Base-by-base conservation (phyloP, 257 asterid genomes). In the Mitragyna speciosa region DNA sequence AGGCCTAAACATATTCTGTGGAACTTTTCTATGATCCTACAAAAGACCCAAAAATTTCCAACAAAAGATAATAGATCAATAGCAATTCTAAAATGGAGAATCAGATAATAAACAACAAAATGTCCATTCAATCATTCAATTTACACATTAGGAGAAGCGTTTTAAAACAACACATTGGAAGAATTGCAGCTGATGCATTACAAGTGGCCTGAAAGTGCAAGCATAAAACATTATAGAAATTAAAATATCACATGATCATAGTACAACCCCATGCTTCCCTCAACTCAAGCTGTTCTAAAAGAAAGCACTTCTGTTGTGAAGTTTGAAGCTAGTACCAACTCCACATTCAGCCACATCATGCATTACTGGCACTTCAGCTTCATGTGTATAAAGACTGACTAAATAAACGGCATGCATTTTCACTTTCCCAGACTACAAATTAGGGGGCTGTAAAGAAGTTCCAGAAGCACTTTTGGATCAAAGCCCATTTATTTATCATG, bases 1-100 rank as follows among this genome's bases (percentile, higher is more conserved):
- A 64, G 99, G 98, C 86, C 99, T 89, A 81, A 96, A 96, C 99
- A 92, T 96, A 83, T 96, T 89, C 84, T 91, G 97, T 48, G 99
- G 96, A 75, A 85, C 85, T 88, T 91, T 94, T 68, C 87, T 78
- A 24, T 83, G 89, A 81, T 96, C 98, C 99, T 93, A 89, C 84
- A 81, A 68, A 68, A 66, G 51, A 78, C 67, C 63, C 39, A 59
- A 45, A n/a, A 65, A 17, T 16, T 31, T 28, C 54, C 41, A 36
- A 48, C 43, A 76, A 7, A 39, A 51, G 68, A 65, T 11, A 75
- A 26, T 49, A 45, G 63, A 30, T 80, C 36, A 72, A 72, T 17
- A 2, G 52, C 72, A 76, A 26, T 58, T 43, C 51, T 16, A 76
- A 26, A 16, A 45, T 26, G 63, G 49, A n/a, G 28, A 22, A 63